These are phyloP conservation scores for Alternaria incomplexa DNA, from an alignment of 2,329 filamentous ascomycete genomes.

Conservation along the genomic window DNA sequence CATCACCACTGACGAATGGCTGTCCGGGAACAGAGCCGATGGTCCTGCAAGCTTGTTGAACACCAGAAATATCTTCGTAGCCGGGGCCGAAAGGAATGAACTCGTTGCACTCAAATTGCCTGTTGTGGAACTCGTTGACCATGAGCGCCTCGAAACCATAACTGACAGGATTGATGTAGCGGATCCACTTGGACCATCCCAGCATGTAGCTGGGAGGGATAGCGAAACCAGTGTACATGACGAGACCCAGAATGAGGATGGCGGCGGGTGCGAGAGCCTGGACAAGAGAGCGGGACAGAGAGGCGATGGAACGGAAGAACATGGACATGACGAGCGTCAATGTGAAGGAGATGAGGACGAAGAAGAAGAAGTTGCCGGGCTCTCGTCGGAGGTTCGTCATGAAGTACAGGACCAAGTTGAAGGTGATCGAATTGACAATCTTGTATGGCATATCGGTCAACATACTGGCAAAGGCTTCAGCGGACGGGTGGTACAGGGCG, in stretches of 20 bases:
- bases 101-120: constrained; percentile 61
- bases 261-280: constrained; percentile 64
- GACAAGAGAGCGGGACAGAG: constrained; percentile 70
- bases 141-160: constrained; percentile 83
- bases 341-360: constrained; percentile 75
- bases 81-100: constrained; percentile 52
- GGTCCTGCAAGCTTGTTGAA: constrained; percentile 48
- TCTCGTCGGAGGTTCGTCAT: constrained; percentile 81
- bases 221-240: constrained; percentile 72
- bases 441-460: constrained; percentile 86
- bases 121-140: constrained; percentile 79
- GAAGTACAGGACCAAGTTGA: constrained; percentile 85
- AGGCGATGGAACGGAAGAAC: constrained; percentile 83
- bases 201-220: constrained; percentile 69
- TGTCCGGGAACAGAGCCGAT: constrained; percentile 52
- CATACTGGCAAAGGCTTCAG: constrained; percentile 88
- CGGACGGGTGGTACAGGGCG: constrained; percentile 86
- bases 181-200: constrained; percentile 82
- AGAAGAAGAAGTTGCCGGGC: constrained; percentile 82
- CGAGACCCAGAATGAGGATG: constrained; percentile 67
- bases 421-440: constrained; percentile 72
- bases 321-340: constrained; percentile 82
- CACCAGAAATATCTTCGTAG: constrained; percentile 46
- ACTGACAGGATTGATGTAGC: constrained; percentile 78
- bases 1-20: constrained; percentile 48